phyloP scores from a whole-genome alignment of 371 early-diverging fungal species.

The Entomophthora muscae region DNA sequence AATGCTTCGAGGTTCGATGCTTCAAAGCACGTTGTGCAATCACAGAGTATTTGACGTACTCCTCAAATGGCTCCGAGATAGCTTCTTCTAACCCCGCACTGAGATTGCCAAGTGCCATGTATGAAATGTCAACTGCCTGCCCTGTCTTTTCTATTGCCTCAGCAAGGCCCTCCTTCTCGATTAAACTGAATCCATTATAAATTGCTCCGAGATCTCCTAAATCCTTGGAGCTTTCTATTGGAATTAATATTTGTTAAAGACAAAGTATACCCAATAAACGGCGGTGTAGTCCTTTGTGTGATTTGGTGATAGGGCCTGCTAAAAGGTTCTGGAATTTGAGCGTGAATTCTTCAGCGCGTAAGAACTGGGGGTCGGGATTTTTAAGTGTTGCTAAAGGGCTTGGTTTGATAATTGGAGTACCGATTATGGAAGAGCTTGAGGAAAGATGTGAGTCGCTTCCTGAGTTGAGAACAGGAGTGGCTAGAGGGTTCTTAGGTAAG shows the following conservation, averaged over 20 bases:
- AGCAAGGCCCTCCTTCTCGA: slow-evolving; percentile 50
- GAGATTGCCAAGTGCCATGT: slow-evolving; percentile 51
- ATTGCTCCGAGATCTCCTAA: slow-evolving; percentile 81
- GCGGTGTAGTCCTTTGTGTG: background rate
- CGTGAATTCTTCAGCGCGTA: slow-evolving; percentile 47
- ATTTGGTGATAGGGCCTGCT: slow-evolving; percentile 9
- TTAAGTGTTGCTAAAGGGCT: slow-evolving; percentile 31
- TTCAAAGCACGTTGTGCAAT: slow-evolving; percentile 68
- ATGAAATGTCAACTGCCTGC: slow-evolving; percentile 73
- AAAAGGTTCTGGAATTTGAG: slow-evolving; percentile 41
- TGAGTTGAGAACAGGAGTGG: slow-evolving; percentile 2
- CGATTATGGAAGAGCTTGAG: slow-evolving; percentile 11
- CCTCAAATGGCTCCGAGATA: slow-evolving; percentile 66
- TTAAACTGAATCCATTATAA: slow-evolving; percentile 84
- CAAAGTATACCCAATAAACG: slow-evolving; percentile 1
- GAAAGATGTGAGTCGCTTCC: background rate
- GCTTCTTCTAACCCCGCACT: slow-evolving; percentile 46
- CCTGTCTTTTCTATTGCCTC: slow-evolving; percentile 78
- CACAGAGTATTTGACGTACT: slow-evolving; percentile 72
- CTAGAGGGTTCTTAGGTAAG: slow-evolving; percentile 36
- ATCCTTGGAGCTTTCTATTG: slow-evolving; percentile 36
- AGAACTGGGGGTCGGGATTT: slow-evolving; percentile 46
- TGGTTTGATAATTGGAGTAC: slow-evolving; percentile 28
- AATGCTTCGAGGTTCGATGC: slow-evolving; percentile 68
- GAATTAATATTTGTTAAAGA: background rate